Evolutionary conservation across 768 basidiomycete genomes (phyloP).

Genomic region (Leccinum boreale): DNA sequence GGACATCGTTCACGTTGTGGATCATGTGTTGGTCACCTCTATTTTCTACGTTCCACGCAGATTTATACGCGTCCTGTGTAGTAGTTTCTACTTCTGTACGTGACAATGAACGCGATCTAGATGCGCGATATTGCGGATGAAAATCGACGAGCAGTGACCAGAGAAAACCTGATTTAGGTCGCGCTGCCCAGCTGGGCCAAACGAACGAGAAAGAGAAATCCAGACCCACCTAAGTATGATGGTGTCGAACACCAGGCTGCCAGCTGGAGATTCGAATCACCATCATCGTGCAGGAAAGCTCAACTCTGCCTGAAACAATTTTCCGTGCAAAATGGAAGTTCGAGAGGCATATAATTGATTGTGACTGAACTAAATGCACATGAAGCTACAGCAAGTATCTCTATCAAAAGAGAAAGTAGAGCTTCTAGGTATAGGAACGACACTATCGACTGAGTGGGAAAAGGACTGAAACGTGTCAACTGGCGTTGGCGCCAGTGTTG

Average conservation of each 20-base stretch:
- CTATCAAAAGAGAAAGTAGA: neutral
- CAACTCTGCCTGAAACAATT: no score
- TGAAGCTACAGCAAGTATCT: neutral
- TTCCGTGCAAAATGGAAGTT: neutral
- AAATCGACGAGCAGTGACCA: no score
- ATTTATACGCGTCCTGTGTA: constrained; percentile 1
- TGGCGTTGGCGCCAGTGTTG: neutral
- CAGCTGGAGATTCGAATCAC: no score
- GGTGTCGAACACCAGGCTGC: no score
- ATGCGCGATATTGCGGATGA: neutral
- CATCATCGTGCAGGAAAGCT: no score
- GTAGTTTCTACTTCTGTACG: constrained; percentile 4
- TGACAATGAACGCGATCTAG: constrained; percentile 10
- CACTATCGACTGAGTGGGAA: neutral
- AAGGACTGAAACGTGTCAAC: neutral
- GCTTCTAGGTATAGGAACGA: neutral
- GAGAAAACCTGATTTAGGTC: no score
- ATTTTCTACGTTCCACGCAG: neutral
- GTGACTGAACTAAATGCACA: no score
- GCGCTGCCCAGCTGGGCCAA: no score
- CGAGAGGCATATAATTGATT: neutral
- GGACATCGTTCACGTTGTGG: neutral
- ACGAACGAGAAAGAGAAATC: neutral
- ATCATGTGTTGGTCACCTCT: neutral
- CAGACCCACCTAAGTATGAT: neutral